Conservation (phyloP, 345 rosid species). For the Arabidopsis arenosa region DNA sequence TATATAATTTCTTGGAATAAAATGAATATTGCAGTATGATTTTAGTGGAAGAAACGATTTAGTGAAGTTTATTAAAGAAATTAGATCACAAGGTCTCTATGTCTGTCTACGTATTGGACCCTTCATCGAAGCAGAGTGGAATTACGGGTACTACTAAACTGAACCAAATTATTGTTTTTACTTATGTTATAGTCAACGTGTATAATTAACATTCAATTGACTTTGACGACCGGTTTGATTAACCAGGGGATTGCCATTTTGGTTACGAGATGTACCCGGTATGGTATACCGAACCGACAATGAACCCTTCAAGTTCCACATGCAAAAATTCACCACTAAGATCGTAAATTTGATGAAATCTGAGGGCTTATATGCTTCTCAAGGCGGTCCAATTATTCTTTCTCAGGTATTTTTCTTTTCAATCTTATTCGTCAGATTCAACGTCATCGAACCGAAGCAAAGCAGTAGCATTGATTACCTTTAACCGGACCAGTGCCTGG, state of each 20-base stretch:
- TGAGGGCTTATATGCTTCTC: conserved; percentile 80
- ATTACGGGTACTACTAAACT: conserved; percentile 68
- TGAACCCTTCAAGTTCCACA: conserved; percentile 76
- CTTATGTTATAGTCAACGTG: background rate
- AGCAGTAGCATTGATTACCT: background rate
- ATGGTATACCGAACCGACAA: conserved; percentile 78
- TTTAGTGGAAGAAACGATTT: conserved; percentile 81
- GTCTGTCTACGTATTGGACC: conserved; percentile 90
- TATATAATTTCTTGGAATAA: background rate
- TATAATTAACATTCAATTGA: background rate
- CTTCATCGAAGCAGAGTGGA: conserved; percentile 85
- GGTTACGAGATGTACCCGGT: conserved; percentile 84
- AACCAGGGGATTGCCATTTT: conserved; percentile 81
- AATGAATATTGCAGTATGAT: conserved; percentile 61
- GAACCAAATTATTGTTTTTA: background rate
- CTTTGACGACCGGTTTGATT: conserved; percentile 8
- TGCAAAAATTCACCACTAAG: conserved; percentile 72
- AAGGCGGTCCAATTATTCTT: conserved; percentile 93
- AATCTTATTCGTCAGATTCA: background rate
- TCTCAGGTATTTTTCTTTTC: conserved; percentile 63
- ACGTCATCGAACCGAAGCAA: background rate
- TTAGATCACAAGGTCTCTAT: conserved; percentile 79
- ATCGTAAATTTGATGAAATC: conserved; percentile 81
- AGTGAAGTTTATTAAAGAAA: conserved; percentile 73
- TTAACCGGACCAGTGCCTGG: background rate